Evolutionary conservation across 2,329 filamentous ascomycete species (phyloP).

Genomic region (Microsporum ferrugineum): DNA sequence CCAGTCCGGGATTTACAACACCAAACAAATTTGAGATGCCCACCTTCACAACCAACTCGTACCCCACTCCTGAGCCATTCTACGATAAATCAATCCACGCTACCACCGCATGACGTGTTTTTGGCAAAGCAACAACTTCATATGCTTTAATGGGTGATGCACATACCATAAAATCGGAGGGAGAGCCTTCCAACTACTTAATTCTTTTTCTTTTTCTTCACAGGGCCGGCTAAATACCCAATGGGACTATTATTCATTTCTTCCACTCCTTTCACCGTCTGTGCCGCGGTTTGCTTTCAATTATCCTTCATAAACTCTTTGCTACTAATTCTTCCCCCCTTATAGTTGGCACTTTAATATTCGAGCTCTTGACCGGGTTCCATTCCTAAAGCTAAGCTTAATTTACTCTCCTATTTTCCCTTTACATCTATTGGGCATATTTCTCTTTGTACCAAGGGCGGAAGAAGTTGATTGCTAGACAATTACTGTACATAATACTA

Average conservation of each 20-base stretch:
- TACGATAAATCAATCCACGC: slow-evolving; percentile 1
- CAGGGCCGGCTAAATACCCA: not conserved
- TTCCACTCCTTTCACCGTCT: not conserved
- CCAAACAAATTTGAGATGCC: not conserved
- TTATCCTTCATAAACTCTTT: not conserved
- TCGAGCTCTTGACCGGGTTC: not conserved
- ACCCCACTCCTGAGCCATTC: slow-evolving; percentile 3
- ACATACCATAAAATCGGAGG: not conserved
- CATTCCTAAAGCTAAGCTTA: not conserved
- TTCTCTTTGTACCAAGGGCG: not conserved
- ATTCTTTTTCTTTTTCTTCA: not conserved
- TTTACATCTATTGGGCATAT: not conserved
- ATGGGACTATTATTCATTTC: not conserved
- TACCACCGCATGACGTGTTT: not conserved
- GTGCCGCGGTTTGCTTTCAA: not conserved
- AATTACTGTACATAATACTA: not conserved
- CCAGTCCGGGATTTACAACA: not conserved
- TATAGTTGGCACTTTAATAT: not conserved
- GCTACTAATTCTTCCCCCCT: not conserved
- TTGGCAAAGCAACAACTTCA: not conserved
- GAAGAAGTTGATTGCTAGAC: not conserved
- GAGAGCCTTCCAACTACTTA: not conserved
- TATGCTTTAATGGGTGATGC: not conserved
- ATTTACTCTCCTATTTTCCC: not conserved
- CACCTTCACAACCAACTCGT: not conserved